These are phyloP conservation scores for Obelidium mucronatum DNA, from an alignment of 192 early-diverging fungal species.

Conservation along the genomic window DNA sequence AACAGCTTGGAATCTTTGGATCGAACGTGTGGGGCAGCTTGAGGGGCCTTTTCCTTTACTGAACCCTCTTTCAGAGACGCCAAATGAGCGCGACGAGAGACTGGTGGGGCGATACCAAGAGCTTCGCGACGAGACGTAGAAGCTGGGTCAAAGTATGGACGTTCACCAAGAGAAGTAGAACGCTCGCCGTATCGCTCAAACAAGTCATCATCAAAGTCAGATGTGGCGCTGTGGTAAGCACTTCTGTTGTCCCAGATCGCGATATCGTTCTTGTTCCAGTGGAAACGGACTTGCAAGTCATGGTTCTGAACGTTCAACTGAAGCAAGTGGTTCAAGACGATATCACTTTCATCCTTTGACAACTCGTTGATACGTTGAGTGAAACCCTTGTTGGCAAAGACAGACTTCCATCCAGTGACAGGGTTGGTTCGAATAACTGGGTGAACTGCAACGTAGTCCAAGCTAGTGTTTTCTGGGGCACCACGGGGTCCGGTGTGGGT, in stretches of 20 bases:
- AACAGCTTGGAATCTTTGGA: too few species aligned
- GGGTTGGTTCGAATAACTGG: slow-evolving; percentile 61
- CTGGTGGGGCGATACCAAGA: slow-evolving; percentile 12
- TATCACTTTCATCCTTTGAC: slow-evolving; percentile 50
- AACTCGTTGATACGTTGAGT: slow-evolving; percentile 46
- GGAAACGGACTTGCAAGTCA: slow-evolving; percentile 54
- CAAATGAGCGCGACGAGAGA: slow-evolving; percentile 10
- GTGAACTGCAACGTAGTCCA: slow-evolving; percentile 44
- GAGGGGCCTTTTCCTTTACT: too few species aligned
- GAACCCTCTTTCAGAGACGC: too few species aligned
- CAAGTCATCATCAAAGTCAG: slow-evolving; percentile 43
- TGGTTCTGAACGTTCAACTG: slow-evolving; percentile 45
- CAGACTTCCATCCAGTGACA: slow-evolving; percentile 58
- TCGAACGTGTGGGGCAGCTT: too few species aligned
- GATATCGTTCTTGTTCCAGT: too few species aligned
- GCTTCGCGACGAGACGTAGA: slow-evolving; percentile 23
- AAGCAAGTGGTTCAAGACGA: slow-evolving; percentile 43
- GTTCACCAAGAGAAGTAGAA: slow-evolving; percentile 47
- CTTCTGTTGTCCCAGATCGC: slow-evolving; percentile 60
- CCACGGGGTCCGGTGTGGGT: slow-evolving; percentile 16
- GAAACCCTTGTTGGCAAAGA: slow-evolving; percentile 40
- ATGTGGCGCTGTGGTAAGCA: slow-evolving; percentile 46
- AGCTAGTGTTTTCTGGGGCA: slow-evolving; percentile 47
- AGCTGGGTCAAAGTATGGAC: slow-evolving; percentile 45
- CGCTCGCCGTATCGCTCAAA: slow-evolving; percentile 45